Base-by-base conservation (phyloP, 1,284 basidiomycete species). In the Ustilago trichophora region DNA sequence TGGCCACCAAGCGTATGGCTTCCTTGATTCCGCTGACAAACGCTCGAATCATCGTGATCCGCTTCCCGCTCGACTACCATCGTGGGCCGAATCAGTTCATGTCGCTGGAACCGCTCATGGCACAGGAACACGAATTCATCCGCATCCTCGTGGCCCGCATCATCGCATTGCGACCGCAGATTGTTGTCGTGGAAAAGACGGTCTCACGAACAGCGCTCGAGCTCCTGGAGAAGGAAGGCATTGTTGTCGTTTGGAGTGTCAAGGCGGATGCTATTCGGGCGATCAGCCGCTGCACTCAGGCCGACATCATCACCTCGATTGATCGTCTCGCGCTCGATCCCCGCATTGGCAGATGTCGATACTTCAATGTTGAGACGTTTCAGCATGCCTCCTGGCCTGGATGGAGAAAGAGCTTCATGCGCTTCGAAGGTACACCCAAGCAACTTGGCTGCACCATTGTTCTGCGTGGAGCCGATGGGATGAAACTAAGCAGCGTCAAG, bases 371-470 rank as follows among this genome's bases (percentile, higher is more conserved):
- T 16, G 92, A 98, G 82, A 97, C 95, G 0, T 98, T 91, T 81
- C 93, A 97, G 74, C 93, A 98, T 81, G 87, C 88, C 6, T 84
- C 93, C 27, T 95, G 97, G 32, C 92, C 94, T 8, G 93, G 91
- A 13, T 87, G 87, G 33, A 86, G 95, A 51, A 98, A 98, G 84
- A 93, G 93, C 1, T 91, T 93, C 78, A 94, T 98, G 91, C 89
- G 95, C 2, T 97, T 99, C 77, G 75, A 76, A 38, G 96, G 95
- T 0, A 95, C 93, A 75, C 90, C 88, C 75, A 87, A 88, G 47
- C 91, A 95, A 70, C 90, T 93, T 84, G 93, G 94, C 0, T 96
- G 93, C 72, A 98, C 94, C 0, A 89, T 99, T 68, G 86, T 98
- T 24, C 83, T 99, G 24, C 87, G 96, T 36, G 96, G 96, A n/a